Conservation (phyloP, 2,329 filamentous ascomycete species). For the Neonectria coccinea region DNA sequence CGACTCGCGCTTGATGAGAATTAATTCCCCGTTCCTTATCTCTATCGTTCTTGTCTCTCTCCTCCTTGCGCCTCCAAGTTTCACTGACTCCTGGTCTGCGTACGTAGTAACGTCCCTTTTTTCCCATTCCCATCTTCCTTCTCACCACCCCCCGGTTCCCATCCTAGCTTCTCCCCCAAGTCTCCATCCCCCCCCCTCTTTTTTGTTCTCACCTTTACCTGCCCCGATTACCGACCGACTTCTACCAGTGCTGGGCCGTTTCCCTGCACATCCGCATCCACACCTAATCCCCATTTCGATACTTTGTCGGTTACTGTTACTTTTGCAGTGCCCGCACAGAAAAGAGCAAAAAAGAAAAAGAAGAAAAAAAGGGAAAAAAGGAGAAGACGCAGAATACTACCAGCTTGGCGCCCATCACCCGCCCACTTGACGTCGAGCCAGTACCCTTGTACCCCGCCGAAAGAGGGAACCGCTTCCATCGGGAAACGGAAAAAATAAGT, state of each 20-base stretch:
- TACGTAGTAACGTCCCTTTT: background rate
- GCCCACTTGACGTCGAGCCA: slow-evolving; percentile 25
- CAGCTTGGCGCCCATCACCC: background rate
- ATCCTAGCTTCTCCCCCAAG: background rate
- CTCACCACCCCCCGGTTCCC: background rate
- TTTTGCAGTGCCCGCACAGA: slow-evolving; percentile 4
- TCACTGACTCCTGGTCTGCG: background rate
- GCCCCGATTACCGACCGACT: slow-evolving; percentile 26
- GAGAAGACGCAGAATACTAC: background rate
- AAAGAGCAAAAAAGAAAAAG: slow-evolving; percentile 5
- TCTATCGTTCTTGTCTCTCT: slow-evolving; percentile 5
- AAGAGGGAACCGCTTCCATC: slow-evolving; percentile 22
- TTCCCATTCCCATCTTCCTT: background rate
- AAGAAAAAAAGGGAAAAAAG: background rate
- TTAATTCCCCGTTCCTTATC: slow-evolving; percentile 21
- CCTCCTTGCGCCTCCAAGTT: background rate
- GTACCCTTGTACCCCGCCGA: slow-evolving; percentile 27
- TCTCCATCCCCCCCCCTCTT: slow-evolving; percentile 17
- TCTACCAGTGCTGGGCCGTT: slow-evolving; percentile 10
- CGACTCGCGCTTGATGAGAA: slow-evolving; percentile 11
- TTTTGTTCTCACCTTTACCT: slow-evolving; percentile 16
- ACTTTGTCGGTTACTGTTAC: background rate
- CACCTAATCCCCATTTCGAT: background rate
- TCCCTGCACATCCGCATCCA: slow-evolving; percentile 18
- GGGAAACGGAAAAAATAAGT: slow-evolving; percentile 16